Evolutionary conservation across 1,284 basidiomycete species (phyloP).

Genomic region (Ceratobasidium theobromae): DNA sequence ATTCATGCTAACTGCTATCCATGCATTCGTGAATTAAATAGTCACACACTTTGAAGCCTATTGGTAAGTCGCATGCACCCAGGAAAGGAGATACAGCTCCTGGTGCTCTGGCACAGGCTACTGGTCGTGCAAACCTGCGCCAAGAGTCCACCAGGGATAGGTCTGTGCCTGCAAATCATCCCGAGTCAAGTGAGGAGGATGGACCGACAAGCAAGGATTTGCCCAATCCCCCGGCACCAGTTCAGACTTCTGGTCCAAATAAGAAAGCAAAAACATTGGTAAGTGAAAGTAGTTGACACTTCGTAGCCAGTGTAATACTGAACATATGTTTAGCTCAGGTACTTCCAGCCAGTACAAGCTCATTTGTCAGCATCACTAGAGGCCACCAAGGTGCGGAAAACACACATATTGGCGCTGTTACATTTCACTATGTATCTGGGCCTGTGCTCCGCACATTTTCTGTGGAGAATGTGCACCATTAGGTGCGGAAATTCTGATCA

Average conservation of each 20-base stretch:
- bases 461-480: too few relatives aligned
- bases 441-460: too few relatives aligned
- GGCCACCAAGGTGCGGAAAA: too few relatives aligned
- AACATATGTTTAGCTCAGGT: background rate
- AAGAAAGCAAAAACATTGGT: background rate
- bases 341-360: background rate
- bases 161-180: background rate
- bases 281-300: background rate
- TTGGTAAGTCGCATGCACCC: background rate
- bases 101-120: too few relatives aligned
- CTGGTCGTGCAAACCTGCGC: background rate
- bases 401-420: too few relatives aligned
- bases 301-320: background rate
- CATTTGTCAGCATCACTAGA: background rate
- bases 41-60: background rate
- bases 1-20: background rate
- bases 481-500: too few relatives aligned
- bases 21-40: background rate
- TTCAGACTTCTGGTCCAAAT: background rate
- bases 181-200: background rate
- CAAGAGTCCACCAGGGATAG: background rate
- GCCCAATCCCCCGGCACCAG: background rate
- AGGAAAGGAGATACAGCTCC: background rate
- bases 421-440: too few relatives aligned
- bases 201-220: background rate